phyloP scores from a whole-genome alignment of 1,139 yeast genomes.

The Arxiozyma slooffiae region DNA sequence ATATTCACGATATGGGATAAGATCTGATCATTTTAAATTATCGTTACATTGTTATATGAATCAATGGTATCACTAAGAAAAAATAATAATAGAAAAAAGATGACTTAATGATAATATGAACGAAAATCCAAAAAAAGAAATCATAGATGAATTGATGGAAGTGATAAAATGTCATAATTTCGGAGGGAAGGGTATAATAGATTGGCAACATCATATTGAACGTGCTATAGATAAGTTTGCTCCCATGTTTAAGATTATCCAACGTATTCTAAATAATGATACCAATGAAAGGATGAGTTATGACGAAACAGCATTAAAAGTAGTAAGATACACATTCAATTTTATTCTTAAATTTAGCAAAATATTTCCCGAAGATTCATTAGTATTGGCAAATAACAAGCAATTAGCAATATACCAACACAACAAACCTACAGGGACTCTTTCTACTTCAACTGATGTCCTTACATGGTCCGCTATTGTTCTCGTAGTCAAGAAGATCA shows the following conservation, averaged over 20 bases:
- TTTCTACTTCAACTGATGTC: conserved; percentile 34
- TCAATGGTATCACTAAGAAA: conserved; percentile 40
- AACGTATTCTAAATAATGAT: conserved; percentile 27
- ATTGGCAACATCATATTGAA: conserved; percentile 44
- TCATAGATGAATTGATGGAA: conserved; percentile 32
- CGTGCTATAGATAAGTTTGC: conserved; percentile 42
- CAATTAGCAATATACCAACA: conserved; percentile 36
- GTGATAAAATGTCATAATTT: conserved; percentile 24
- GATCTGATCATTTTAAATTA: conserved; percentile 40
- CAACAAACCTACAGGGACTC: conserved; percentile 34
- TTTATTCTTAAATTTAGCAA: conserved; percentile 35
- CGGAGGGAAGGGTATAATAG: conserved; percentile 35
- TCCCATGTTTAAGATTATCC: conserved; percentile 37
- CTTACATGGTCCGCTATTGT: conserved; percentile 41
- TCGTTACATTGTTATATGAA: conserved; percentile 41
- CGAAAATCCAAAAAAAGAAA: conserved; percentile 23
- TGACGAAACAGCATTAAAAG: conserved; percentile 25
- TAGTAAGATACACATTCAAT: conserved; percentile 34
- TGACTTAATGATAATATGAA: conserved; percentile 33
- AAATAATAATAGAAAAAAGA: conserved; percentile 41
- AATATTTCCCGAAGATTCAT: conserved; percentile 5
- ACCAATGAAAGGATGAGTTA: conserved; percentile 2
- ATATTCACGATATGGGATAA: conserved; percentile 38
- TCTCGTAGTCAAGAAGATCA: conserved; percentile 32
- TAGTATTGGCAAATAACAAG: conserved; percentile 12